Base-by-base conservation (phyloP, 1,284 basidiomycete species). In the Boletellus dicymbophilus region DNA sequence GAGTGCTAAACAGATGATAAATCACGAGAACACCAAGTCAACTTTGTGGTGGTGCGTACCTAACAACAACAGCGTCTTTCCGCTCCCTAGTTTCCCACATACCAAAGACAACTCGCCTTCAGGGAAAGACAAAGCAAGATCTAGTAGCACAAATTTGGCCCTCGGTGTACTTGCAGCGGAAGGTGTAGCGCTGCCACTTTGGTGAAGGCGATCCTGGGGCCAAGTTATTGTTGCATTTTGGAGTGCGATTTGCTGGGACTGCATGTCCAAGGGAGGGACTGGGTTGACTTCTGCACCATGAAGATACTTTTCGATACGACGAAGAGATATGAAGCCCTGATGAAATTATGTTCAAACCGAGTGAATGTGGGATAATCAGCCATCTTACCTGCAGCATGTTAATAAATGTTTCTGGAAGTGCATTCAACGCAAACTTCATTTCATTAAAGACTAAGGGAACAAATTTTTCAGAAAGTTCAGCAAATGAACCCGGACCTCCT, bases 251-350 rank as follows among this genome's bases (percentile, higher is more conserved):
- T 71, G 77, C 42, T 78, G 74, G 3, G 77, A 74, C 53, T 83
- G 79, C 25, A 77, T 69, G n/a, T 76, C 70, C 11, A 88, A 68
- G 9, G 83, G 80, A 15, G 77, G 76, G 6, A 87, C 83, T 0
- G 75, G 65, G 1, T 76, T 66, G 15, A 95, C 82, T 68, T 95
- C 93, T 2, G 79, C 79, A 8, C 81, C 79, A 41, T 81, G 75
- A 33, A 95, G 79, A 67, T 93, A 96, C 65, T 92, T 94, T 66
- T 96, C 93, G 55, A 97, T 95, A 43, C 94, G 90, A 15, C 90
- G 83, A 40, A 95, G 77, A 4, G 93, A 95, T 21, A 96, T 91
- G 47, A 93, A 79, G 47, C 84, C 80, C 79, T 92, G 57, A n/a
- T 15, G 60, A 30, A 34, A 33, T 3, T 39, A 20, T 51, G 26